Percentiles rank a stretch among this genome's conserved stretches.
phyloP scores from a whole-genome alignment of 75 land plant genomes.

The Pseudotsuga menziesii region DNA sequence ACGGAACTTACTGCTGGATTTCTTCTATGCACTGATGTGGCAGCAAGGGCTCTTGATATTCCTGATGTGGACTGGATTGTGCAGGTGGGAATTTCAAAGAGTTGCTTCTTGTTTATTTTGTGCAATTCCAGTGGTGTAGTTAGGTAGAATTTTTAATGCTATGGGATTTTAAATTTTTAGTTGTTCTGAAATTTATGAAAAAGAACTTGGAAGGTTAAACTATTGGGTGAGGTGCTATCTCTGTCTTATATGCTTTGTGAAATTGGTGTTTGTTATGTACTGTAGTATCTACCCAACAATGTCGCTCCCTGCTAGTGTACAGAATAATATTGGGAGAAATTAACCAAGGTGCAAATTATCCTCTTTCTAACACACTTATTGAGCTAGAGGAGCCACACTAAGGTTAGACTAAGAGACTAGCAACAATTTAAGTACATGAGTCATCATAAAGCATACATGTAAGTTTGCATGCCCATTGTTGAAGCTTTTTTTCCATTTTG shows the following conservation, averaged over 20 bases:
- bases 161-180: not conserved
- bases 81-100: slow-evolving; percentile 36
- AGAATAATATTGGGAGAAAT: not conserved
- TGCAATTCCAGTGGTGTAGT: not conserved
- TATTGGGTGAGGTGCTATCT: not conserved
- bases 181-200: not conserved
- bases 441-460: no score
- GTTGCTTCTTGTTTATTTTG: not conserved
- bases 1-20: slow-evolving; percentile 58
- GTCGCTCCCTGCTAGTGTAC: not conserved
- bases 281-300: not conserved
- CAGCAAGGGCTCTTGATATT: slow-evolving; percentile 93
- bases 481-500: no score
- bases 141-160: no score
- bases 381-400: no score
- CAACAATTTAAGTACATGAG: no score
- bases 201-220: not conserved
- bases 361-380: no score
- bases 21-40: slow-evolving; percentile 92
- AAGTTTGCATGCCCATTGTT: no score
- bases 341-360: no score
- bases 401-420: no score
- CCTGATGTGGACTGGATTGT: slow-evolving; percentile 90
- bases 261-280: not conserved
- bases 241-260: not conserved